Evolutionary conservation across 441 rosid genomes (phyloP), one percentile per base, ranked within the genome.

Genomic region (Metrosideros polymorpha): DNA sequence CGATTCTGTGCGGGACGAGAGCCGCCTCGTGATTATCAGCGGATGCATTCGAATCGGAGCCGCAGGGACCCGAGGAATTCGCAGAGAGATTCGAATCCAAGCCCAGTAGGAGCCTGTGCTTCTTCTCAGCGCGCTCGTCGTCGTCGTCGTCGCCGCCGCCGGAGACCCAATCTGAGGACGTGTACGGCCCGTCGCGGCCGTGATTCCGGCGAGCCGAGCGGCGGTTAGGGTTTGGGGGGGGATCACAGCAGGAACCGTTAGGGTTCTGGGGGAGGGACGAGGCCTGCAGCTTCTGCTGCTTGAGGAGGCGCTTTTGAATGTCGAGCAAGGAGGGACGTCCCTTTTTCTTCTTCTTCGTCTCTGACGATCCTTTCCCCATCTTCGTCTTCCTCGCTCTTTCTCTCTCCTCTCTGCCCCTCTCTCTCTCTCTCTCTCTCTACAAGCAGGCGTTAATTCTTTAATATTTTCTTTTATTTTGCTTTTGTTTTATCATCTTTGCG

Each of bases 321-420:
- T 97, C 98, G 49, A 97, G 84, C 2, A 97, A 93, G 85, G 99
- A 95, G 17, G 99, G 99, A 15, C 99, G 92, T 35, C 99, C 99
- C 91, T 97, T 97, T 87, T 96, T 97, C 94, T 94, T 97, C 97
- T 90, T 96, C 98, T 91, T 93, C 94, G 87, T 93, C 92, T 91
- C 90, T 92, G 92, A 87, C 89, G 92, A 89, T 87, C 82, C 92
- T 82, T 92, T 96, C 4, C 94, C 94, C 96, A 92, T 93, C 83
- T 43, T 87, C 84, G 51, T 49, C 87, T 86, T 52, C 83, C 57
- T 61, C 50, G 39, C 76, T 56, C 84, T 43, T 85, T 89, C 82
- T 63, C 84, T 43, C 83, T 82, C 77, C 54, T 87, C 59, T 66
- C 52, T 52, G 35, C 52, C 25, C 86, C 47, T 85, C 75, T 19